Percentiles rank a stretch among this genome's conserved stretches.
Conservation (phyloP, 495 filamentous ascomycete species). For the Hypoxylon fragiforme region DNA sequence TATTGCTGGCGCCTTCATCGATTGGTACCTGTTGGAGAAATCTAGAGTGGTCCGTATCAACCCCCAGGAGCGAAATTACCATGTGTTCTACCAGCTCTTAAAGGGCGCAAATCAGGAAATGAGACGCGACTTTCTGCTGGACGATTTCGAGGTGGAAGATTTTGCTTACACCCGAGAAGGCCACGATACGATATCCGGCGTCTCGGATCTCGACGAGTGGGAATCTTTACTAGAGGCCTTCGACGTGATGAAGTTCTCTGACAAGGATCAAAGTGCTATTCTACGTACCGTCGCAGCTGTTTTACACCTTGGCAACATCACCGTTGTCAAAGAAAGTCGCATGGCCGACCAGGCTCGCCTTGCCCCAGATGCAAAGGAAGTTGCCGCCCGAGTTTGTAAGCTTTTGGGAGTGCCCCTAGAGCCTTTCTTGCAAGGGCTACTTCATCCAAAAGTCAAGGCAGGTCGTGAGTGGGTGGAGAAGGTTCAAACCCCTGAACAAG, state of each 20-base stretch:
- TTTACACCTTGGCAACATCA: slow-evolving; percentile 90
- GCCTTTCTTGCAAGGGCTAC: slow-evolving; percentile 80
- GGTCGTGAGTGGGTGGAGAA: slow-evolving; percentile 98
- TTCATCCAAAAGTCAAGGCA: slow-evolving; percentile 92
- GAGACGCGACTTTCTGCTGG: slow-evolving; percentile 74
- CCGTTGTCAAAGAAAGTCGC: slow-evolving; percentile 83
- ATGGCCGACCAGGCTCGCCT: slow-evolving; percentile 89
- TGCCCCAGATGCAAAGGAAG: slow-evolving; percentile 66
- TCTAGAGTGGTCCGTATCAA: slow-evolving; percentile 91
- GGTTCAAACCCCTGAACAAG: slow-evolving; percentile 95
- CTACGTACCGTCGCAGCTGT: slow-evolving; percentile 88
- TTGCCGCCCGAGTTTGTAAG: slow-evolving; percentile 76
- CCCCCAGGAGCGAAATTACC: slow-evolving; percentile 88
- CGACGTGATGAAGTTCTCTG: slow-evolving; percentile 88
- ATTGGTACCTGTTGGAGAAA: slow-evolving; percentile 98
- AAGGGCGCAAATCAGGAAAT: slow-evolving; percentile 74
- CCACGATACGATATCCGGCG: slow-evolving; percentile 85
- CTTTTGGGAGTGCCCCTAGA: slow-evolving; percentile 84
- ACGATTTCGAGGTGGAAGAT: slow-evolving; percentile 73
- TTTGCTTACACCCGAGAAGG: slow-evolving; percentile 91
- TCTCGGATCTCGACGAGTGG: slow-evolving; percentile 93
- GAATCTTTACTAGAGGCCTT: slow-evolving; percentile 88
- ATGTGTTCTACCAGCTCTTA: slow-evolving; percentile 95
- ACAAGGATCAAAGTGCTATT: slow-evolving; percentile 80
- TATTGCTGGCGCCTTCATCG: slow-evolving; percentile 94